A percentile compares a stretch with the other conserved stretches of the same genome.
These are phyloP conservation scores for Piedraia hortae DNA, from an alignment of 2,329 filamentous ascomycete species.

Conservation along the genomic window DNA sequence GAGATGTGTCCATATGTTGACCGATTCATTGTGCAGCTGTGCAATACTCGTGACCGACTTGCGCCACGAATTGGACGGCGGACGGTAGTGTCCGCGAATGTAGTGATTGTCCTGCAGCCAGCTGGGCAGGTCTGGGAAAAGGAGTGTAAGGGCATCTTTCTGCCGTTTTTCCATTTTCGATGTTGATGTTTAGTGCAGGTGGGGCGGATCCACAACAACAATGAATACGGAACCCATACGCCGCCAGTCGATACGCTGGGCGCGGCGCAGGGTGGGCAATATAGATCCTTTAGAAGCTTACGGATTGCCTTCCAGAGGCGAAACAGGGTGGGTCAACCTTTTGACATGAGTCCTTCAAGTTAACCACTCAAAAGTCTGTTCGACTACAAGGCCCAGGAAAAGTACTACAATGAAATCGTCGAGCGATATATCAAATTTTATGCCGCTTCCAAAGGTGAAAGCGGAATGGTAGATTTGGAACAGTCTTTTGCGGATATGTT, in stretches of 20 bases:
- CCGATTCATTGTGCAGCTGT: constrained; percentile 39
- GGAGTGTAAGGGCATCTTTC: constrained; percentile 16
- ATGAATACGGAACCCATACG: too few species aligned
- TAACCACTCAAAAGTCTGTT: constrained; percentile 13
- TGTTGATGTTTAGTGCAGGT: too few species aligned
- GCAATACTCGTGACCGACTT: constrained; percentile 29
- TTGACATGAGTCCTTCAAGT: constrained; percentile 1
- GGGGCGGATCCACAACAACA: too few species aligned
- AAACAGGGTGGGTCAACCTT: constrained; percentile 33
- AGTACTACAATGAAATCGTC: constrained; percentile 65
- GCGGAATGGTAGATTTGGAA: constrained; percentile 44
- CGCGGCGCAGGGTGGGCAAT: constrained; percentile 43
- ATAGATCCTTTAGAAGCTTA: constrained; percentile 55
- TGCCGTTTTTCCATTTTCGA: constrained; percentile 6
- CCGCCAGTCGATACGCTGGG: too few species aligned
- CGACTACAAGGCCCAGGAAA: constrained; percentile 51
- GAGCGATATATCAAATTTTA: constrained; percentile 79
- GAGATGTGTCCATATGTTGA: constrained; percentile 48
- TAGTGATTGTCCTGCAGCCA: constrained; percentile 38
- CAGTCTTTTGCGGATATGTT: constrained; percentile 43
- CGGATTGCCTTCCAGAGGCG: constrained; percentile 73
- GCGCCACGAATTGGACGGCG: constrained; percentile 30
- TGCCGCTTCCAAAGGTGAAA: constrained; percentile 40
- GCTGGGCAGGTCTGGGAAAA: constrained; percentile 18
- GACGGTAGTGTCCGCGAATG: constrained; percentile 38